Base-by-base conservation (phyloP, 2,329 filamentous ascomycete genomes). In the Nothophaeocryptopus gaeumannii region DNA sequence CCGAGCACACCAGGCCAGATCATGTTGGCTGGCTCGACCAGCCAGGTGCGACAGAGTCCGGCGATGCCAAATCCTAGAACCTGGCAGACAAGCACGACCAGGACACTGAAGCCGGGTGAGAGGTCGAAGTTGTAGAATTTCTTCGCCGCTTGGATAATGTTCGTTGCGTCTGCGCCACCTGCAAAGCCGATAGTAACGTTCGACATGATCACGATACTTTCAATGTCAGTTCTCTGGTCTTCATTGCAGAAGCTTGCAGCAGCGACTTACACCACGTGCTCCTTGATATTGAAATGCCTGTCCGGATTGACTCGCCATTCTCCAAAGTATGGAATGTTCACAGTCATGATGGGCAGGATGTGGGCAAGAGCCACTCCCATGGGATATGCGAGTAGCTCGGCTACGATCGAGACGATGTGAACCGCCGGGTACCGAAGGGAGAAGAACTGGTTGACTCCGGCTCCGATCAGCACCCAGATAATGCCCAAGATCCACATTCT, bases 1-100 rank as follows among this genome's bases (percentile, higher is more conserved):
- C 92, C 90, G 42, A 95, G 75, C 0, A 89, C 95, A 15, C 86
- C 86, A 1, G 89, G 89, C 89, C 89, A 95, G 40, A 95, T 89
- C 86, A 95, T 95, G 51, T 88, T 88, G 54, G 86, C 88, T 0
- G 89, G 89, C 20, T 88, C 82, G 26, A 95, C 89, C 4, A 95
- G 77, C 66, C 90, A 93, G 42, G 87, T 82, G 50, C 89, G 78
- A 2, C 88, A 88, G 37, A 95, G 75, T 2, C 89, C 89, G 42
- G 89, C 89, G 66, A 95, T 89, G 2, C 89, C 84, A 67, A 95
- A 95, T 11, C 89, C 89, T 31, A 95, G 74, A 26, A 93, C 88
- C 66, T 95, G 89, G 0, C 89, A 93, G 2, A 89, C 93, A 12
- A 95, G 77, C 0, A 87, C 93, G 36, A 95, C 81, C 13, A 95